Base-by-base conservation (phyloP, 2,329 filamentous ascomycete genomes). In the Zymoseptoria passerinii region DNA sequence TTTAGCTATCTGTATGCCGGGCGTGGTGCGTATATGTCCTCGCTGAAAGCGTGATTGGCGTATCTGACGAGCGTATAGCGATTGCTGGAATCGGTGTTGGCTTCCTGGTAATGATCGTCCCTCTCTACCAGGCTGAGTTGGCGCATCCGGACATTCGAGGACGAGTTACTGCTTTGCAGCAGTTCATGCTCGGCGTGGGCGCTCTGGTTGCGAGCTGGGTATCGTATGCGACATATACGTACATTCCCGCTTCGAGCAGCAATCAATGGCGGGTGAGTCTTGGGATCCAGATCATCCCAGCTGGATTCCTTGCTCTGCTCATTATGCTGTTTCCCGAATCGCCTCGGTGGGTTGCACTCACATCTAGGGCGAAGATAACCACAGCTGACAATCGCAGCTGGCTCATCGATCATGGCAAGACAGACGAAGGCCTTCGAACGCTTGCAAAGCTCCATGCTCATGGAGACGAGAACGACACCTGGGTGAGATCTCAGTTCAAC, bases 151-250 rank as follows among this genome's bases (percentile, higher is more conserved):
- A 80, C 58, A 92, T 92, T 67, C 83, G 89, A 71, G 89, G 89
- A 10, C 78, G 85, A 62, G 81, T 94, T 29, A 91, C 88, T 0
- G 82, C 84, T 28, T 77, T 92, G 3, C 89, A 92, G 71, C 89
- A 92, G 67, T 91, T 92, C 69, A 92, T 92, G 88, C 72, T 92
- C 54, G 89, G 88, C 1, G 81, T 92, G 28, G 89, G 89, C 58
- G 77, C 87, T 16, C 80, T 94, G 1, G 75, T 85, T 16, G 89
- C 89, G 0, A 80, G 84, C 0, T 91, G 88, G 88, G 83, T 88
- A 52, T 84, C 83, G 0, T 92, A 85, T 61, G 89, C 74, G 2
- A 79, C 77, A 3, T 82, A 82, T 62, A 75, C 78, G 48, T 76
- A 78, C 16, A 81, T 84, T 59, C 64, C 72, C 1, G 67, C 73